phyloP scores from a whole-genome alignment of 805 yeast genomes.

The Pichia membranifaciens region DNA sequence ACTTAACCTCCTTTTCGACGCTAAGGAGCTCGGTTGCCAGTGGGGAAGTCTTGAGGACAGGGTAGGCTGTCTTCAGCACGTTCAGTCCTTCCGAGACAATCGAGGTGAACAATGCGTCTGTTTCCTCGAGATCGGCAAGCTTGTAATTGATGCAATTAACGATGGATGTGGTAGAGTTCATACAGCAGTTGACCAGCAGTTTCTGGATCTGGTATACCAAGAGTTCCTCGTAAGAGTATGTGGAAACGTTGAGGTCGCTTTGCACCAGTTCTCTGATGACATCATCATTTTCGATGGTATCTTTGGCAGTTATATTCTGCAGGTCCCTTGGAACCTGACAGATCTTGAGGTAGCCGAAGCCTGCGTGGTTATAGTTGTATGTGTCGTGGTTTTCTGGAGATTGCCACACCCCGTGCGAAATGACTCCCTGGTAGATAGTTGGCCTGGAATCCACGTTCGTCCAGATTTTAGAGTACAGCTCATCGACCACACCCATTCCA shows the following conservation, averaged over 20 bases:
- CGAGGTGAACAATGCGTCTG: conserved; percentile 31
- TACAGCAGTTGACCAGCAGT: conserved; percentile 71
- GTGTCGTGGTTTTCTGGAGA: conserved; percentile 23
- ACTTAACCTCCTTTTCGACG: conserved; percentile 31
- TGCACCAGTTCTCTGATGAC: conserved; percentile 22
- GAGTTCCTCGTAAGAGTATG: conserved; percentile 37
- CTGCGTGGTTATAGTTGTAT: conserved; percentile 59
- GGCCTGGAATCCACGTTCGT: conserved; percentile 44
- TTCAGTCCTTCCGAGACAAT: conserved; percentile 43
- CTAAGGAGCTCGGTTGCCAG: conserved; percentile 30
- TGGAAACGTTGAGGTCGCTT: conserved; percentile 28
- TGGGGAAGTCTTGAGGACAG: conserved; percentile 27
- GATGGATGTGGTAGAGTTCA: conserved; percentile 78
- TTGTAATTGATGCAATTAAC: conserved; percentile 77
- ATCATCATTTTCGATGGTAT: conserved; percentile 18
- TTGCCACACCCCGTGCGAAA: conserved; percentile 77
- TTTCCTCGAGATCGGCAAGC: conserved; percentile 38
- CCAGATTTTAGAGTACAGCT: conserved; percentile 50
- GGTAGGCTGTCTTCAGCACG: conserved; percentile 33
- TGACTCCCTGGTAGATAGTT: conserved; percentile 63
- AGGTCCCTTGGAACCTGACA: conserved; percentile 46
- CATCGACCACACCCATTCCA: conserved; percentile 70
- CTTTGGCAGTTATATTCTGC: conserved; percentile 6
- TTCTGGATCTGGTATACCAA: conserved; percentile 63
- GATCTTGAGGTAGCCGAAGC: conserved; percentile 56